Evolutionary conservation across 225 moss, liverwort and hornwort species (phyloP).

Genomic region (Bryoerythrophyllum caledonicum): DNA sequence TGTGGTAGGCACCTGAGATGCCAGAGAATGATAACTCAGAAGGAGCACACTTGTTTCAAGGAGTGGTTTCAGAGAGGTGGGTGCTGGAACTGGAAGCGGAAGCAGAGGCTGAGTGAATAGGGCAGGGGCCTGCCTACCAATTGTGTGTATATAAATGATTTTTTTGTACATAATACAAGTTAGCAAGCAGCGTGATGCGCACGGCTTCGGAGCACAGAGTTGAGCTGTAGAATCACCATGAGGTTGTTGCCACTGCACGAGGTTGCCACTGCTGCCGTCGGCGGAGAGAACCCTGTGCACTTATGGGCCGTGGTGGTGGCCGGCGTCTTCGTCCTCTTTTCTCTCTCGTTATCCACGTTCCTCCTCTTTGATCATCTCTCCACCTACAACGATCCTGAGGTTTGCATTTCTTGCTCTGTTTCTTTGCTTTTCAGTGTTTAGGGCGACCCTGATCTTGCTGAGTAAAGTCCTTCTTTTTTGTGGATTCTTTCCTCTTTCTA

Average conservation of each 20-base stretch:
- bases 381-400: constrained; percentile 73
- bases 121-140: neutral
- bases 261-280: constrained; percentile 42
- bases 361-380: constrained; percentile 72
- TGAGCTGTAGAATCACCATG: constrained; percentile 42
- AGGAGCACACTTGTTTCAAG: constrained; percentile 24
- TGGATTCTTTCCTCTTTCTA: constrained; percentile 4
- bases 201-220: constrained; percentile 29
- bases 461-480: constrained; percentile 5
- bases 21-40: constrained; percentile 36
- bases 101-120: constrained; percentile 18
- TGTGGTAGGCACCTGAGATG: constrained; percentile 18
- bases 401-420: constrained; percentile 21
- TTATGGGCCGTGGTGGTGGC: constrained; percentile 61
- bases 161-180: constrained; percentile 30
- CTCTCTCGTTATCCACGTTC: constrained; percentile 64
- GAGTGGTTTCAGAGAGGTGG: constrained; percentile 29
- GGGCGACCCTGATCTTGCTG: neutral
- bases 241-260: constrained; percentile 37
- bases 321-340: constrained; percentile 62
- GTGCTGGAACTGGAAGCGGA: constrained; percentile 41
- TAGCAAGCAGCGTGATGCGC: constrained; percentile 50
- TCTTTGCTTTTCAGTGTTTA: constrained; percentile 3
- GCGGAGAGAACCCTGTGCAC: constrained; percentile 32
- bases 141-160: constrained; percentile 16